Evolutionary conservation across 1,284 basidiomycete species (phyloP).

Genomic region (Cutaneotrichosporon cutaneum): DNA sequence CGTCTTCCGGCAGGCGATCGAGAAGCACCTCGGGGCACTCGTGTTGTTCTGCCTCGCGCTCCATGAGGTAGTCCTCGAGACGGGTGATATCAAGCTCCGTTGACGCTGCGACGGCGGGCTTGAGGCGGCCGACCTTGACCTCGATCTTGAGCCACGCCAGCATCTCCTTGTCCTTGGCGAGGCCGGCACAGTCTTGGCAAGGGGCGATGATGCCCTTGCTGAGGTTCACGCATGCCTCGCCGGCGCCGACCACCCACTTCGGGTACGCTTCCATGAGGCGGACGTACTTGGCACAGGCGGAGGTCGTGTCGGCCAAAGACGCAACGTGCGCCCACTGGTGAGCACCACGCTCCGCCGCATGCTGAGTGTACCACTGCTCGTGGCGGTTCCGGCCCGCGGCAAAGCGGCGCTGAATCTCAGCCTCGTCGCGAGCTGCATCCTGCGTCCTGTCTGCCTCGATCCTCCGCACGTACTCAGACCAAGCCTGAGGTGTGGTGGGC

Average conservation of each 20-base stretch:
- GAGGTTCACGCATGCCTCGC: background rate
- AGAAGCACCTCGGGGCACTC: background rate
- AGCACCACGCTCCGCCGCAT: background rate
- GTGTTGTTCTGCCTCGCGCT: background rate
- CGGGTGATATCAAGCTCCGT: background rate
- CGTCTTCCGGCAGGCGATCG: background rate
- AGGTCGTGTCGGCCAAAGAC: background rate
- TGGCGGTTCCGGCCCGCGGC: no score
- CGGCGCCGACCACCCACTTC: background rate
- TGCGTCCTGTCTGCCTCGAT: background rate
- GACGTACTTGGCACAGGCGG: background rate
- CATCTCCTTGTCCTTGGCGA: background rate
- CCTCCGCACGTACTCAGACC: background rate
- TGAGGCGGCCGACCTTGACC: slow-evolving; percentile 19
- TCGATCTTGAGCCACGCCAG: background rate
- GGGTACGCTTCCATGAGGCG: background rate
- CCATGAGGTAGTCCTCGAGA: no score
- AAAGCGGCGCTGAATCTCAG: no score
- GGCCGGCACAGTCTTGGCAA: background rate
- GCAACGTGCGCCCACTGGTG: background rate
- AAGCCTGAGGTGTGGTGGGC: background rate
- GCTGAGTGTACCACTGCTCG: background rate
- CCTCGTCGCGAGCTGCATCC: no score
- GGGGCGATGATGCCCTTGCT: background rate
- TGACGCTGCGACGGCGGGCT: background rate